Conservation (phyloP, 768 basidiomycete species). For the Nidularia pulvinata region DNA sequence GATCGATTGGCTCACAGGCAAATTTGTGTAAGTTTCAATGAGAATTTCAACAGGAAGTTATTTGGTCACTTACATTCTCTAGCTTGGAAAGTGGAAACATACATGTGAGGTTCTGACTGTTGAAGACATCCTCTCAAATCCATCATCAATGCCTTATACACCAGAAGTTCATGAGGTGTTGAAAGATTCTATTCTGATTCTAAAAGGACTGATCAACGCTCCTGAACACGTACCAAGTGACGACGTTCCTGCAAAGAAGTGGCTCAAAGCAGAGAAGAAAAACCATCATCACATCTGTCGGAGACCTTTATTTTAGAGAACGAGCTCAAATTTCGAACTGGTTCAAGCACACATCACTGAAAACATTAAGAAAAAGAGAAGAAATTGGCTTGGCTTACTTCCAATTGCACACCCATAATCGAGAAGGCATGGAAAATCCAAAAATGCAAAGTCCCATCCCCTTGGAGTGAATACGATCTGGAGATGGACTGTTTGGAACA, state of each 20-base stretch:
- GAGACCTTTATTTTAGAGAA: conserved; percentile 10
- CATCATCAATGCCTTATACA: conserved; percentile 12
- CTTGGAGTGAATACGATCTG: too few relatives aligned
- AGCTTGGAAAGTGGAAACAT: conserved; percentile 23
- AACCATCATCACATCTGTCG: conserved; percentile 9
- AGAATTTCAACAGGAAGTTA: not conserved
- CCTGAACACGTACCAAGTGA: not conserved
- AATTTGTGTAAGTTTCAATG: conserved; percentile 8
- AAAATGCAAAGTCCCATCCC: too few relatives aligned
- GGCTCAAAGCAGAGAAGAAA: conserved; percentile 7
- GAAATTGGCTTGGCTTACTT: too few relatives aligned
- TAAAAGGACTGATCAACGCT: conserved; percentile 6
- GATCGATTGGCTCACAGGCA: conserved; percentile 5
- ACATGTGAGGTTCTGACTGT: conserved; percentile 8
- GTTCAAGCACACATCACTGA: conserved; percentile 15
- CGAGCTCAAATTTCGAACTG: conserved; percentile 18
- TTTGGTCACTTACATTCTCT: not conserved
- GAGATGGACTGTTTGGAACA: too few relatives aligned
- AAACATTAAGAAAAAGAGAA: conserved; percentile 2
- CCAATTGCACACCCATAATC: too few relatives aligned
- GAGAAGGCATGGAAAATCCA: too few relatives aligned
- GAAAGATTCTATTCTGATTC: conserved; percentile 1
- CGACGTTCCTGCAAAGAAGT: conserved; percentile 6
- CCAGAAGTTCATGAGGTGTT: conserved; percentile 10
- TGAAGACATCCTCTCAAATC: conserved; percentile 18